These are phyloP conservation scores for Phytophthora europaea DNA, from an alignment of 352 stramenopile species.

Conservation along the genomic window DNA sequence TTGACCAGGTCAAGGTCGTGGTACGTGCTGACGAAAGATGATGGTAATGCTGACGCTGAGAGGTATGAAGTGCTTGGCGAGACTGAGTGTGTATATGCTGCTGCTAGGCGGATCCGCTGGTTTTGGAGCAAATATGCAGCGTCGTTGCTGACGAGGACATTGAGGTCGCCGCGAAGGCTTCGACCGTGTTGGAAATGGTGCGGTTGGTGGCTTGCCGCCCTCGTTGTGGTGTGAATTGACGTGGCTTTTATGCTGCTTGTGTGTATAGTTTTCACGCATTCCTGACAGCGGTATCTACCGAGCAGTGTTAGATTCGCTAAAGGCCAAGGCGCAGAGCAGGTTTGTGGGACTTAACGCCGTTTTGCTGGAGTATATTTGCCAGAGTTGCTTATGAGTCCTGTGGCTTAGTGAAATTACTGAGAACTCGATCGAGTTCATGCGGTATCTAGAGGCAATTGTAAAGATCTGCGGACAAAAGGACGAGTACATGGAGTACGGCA, in stretches of 20 bases:
- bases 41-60: neutral
- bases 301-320: slow-evolving; percentile 62
- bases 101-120: slow-evolving; percentile 51
- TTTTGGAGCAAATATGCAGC: slow-evolving; percentile 70
- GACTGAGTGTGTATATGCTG: slow-evolving; percentile 2
- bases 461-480: slow-evolving; percentile 69
- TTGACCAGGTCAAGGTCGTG: slow-evolving; percentile 60
- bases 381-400: slow-evolving; percentile 13
- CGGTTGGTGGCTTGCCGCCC: neutral
- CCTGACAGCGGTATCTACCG: slow-evolving; percentile 52
- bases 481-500: slow-evolving; percentile 69
- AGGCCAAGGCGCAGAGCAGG: slow-evolving; percentile 56
- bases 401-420: slow-evolving; percentile 43
- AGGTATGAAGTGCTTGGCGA: neutral
- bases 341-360: slow-evolving; percentile 21
- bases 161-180: slow-evolving; percentile 73
- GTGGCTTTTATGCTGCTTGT: neutral
- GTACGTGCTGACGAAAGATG: slow-evolving; percentile 37
- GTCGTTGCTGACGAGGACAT: slow-evolving; percentile 76
- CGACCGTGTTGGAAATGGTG: slow-evolving; percentile 72
- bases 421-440: slow-evolving; percentile 82
- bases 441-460: slow-evolving; percentile 80
- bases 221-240: neutral
- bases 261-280: slow-evolving; percentile 53
- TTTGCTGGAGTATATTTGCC: neutral